phyloP scores from a whole-genome alignment of 31 red algal genomes.

The Porphyra umbilicalis region DNA sequence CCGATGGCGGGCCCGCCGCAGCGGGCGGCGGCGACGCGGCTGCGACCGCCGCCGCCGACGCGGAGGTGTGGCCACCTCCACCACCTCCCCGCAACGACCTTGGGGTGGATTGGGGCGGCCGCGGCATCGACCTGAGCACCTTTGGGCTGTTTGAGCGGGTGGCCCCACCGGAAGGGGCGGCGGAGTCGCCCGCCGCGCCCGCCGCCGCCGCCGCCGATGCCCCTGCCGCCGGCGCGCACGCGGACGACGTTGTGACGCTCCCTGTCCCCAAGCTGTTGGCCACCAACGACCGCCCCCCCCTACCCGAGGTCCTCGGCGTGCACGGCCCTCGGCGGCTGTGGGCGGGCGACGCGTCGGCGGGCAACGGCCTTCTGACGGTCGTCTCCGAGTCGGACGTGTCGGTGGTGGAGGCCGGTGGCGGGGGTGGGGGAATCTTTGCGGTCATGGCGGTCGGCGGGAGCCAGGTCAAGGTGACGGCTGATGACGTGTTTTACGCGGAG shows the following conservation, averaged over 20 bases:
- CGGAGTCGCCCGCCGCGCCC: not conserved
- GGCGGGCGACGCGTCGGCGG: slow-evolving; percentile 11
- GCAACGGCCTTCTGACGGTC: not conserved
- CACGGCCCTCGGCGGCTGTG: slow-evolving; percentile 38
- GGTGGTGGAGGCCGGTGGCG: slow-evolving; percentile 21
- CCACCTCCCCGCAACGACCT: not conserved
- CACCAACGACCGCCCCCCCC: not conserved
- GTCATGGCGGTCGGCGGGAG: slow-evolving; percentile 46
- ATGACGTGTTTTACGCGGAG: slow-evolving; percentile 74
- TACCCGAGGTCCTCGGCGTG: slow-evolving; percentile 25
- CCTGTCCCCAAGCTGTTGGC: not conserved
- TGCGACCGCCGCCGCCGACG: too few relatives aligned
- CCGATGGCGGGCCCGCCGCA: too few relatives aligned
- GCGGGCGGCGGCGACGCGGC: too few relatives aligned
- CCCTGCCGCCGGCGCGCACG: not conserved
- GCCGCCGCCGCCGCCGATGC: not conserved
- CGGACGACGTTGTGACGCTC: not conserved
- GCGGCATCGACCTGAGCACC: not conserved
- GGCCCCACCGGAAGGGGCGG: not conserved
- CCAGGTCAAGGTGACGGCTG: slow-evolving; percentile 78
- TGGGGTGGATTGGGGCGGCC: not conserved
- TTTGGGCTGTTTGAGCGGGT: not conserved
- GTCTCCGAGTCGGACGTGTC: slow-evolving; percentile 4
- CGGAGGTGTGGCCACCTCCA: not conserved
- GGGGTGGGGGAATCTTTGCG: slow-evolving; percentile 71